A percentile compares a stretch with the other conserved stretches of the same genome.
Evolutionary conservation across 2,329 filamentous ascomycete genomes (phyloP).

Genomic region (Trichoderma citrinoviride): DNA sequence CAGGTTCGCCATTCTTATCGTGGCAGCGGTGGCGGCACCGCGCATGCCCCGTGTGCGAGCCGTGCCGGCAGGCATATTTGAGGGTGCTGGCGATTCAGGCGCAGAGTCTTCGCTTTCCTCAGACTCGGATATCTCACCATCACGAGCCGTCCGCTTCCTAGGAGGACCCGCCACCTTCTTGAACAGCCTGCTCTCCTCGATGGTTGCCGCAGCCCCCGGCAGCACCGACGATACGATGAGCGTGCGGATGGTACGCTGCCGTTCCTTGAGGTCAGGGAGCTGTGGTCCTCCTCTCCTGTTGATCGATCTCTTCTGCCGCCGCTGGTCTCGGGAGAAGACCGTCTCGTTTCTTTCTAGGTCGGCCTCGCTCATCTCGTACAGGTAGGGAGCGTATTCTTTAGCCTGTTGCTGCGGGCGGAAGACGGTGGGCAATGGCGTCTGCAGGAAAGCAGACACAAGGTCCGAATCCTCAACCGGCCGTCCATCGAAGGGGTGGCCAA

Average conservation of each 20-base stretch:
- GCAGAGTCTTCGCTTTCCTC: slow-evolving; percentile 88
- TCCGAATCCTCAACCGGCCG: slow-evolving; percentile 90
- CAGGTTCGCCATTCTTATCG: slow-evolving; percentile 79
- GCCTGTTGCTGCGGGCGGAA: slow-evolving; percentile 90
- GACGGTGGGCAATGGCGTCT: slow-evolving; percentile 75
- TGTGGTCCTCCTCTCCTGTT: slow-evolving; percentile 90
- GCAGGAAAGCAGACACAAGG: slow-evolving; percentile 78
- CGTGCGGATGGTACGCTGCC: slow-evolving; percentile 88
- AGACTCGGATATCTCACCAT: slow-evolving; percentile 79
- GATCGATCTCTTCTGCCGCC: slow-evolving; percentile 90
- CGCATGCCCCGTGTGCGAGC: slow-evolving; percentile 85
- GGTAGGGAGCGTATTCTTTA: slow-evolving; percentile 88
- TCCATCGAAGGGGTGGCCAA: slow-evolving; percentile 93
- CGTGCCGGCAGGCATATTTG: slow-evolving; percentile 67
- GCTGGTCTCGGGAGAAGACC: slow-evolving; percentile 88
- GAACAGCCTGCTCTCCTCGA: slow-evolving; percentile 85
- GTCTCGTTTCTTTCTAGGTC: slow-evolving; percentile 89
- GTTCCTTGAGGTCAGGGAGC: slow-evolving; percentile 92
- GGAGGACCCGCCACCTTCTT: slow-evolving; percentile 67
- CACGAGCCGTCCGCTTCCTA: slow-evolving; percentile 52
- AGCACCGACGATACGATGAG: slow-evolving; percentile 89
- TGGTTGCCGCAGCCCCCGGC: slow-evolving; percentile 73
- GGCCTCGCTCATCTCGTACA: slow-evolving; percentile 89
- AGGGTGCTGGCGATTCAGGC: slow-evolving; percentile 79
- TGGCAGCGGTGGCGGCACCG: slow-evolving; percentile 80